Evolutionary conservation across 1,139 yeast species (phyloP), one percentile per base, ranked within the genome.

Genomic region (Pichia sp.): DNA sequence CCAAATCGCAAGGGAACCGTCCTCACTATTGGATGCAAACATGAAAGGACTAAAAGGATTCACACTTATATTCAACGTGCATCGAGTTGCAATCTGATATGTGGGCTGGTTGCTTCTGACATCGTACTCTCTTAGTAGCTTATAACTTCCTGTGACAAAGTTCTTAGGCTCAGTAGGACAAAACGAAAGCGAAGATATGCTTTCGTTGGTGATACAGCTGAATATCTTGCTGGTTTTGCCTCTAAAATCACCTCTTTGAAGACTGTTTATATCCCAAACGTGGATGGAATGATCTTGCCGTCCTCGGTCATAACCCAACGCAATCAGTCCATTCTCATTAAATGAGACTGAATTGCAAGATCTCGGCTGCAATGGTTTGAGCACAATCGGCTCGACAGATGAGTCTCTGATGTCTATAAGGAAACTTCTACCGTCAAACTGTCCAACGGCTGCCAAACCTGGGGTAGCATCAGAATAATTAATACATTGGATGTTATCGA

Each of bases 1-100:
- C 95, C 96, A 92, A 14, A 91, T 76, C 0, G 93, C 85, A 55
- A 91, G 72, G 0, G 95, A 81, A 1, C 97, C 96, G 64, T 88
- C 95, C 63, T 90, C 97, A 52, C 90, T 81, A 60, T 80, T 81
- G 0, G 95, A 84, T 43, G 89, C 82, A 68, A 90, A 88, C 60
- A 81, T 77, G 68, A 81, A 77, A 41, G 77, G 78, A 57, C 79
- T 76, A 63, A 83, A 82, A 4, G 87, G 93, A 65, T 89, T 93
- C 44, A 85, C 74, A 9, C 80, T 76, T 48, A 92, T 76, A 12
- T 88, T 88, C 61, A 81, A 75, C 0, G 92, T 84, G 59, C 88
- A 81, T 62, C 86, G 82, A 0, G 95, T 85, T 2, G 92, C 88
- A 66, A 87, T 76, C 67, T 88, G 96, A 64, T 83, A 85, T 0